phyloP scores from a whole-genome alignment of 441 rosid species.

The Adansonia gregorii region DNA sequence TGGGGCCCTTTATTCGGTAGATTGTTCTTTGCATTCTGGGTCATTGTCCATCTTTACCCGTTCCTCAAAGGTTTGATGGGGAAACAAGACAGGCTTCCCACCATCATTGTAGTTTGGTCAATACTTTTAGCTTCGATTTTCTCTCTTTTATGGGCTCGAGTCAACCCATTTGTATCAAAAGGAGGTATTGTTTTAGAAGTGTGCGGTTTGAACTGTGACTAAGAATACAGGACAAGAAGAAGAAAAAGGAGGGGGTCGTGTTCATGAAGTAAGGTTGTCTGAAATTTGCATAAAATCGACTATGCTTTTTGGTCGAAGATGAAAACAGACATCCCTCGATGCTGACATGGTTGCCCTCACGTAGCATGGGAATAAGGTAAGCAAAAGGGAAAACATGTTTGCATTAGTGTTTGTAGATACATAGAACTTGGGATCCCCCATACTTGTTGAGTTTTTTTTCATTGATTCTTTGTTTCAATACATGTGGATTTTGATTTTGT shows the following conservation, averaged over 20 bases:
- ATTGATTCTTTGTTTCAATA: conserved; percentile 33
- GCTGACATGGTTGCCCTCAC: conserved; percentile 5
- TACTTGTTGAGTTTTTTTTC: conserved; percentile 26
- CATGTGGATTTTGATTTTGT: conserved; percentile 31
- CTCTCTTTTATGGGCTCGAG: conserved; percentile 84
- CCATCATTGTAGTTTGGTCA: conserved; percentile 88
- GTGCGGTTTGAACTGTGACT: conserved; percentile 82
- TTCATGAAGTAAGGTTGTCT: conserved; percentile 26
- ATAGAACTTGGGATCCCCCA: conserved; percentile 20
- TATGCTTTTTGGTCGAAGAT: conserved; percentile 14
- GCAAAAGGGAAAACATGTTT: conserved; percentile 21
- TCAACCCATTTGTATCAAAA: conserved; percentile 72
- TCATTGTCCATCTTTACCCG: conserved; percentile 86
- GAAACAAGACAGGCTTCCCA: conserved; percentile 79
- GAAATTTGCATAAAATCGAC: conserved; percentile 24
- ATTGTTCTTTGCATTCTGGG: conserved; percentile 89
- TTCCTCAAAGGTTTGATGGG: conserved; percentile 92
- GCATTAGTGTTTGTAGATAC: conserved; percentile 39
- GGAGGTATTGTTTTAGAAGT: conserved; percentile 72
- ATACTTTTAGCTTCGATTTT: conserved; percentile 83
- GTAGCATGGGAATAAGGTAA: conserved; percentile 12
- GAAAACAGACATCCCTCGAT: conserved; percentile 19
- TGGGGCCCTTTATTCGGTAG: conserved; percentile 96
- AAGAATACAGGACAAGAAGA: conserved; percentile 24
- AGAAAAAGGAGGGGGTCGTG: conserved; percentile 19